phyloP scores from a whole-genome alignment of 441 rosid species.

The Oxalis stricta region DNA sequence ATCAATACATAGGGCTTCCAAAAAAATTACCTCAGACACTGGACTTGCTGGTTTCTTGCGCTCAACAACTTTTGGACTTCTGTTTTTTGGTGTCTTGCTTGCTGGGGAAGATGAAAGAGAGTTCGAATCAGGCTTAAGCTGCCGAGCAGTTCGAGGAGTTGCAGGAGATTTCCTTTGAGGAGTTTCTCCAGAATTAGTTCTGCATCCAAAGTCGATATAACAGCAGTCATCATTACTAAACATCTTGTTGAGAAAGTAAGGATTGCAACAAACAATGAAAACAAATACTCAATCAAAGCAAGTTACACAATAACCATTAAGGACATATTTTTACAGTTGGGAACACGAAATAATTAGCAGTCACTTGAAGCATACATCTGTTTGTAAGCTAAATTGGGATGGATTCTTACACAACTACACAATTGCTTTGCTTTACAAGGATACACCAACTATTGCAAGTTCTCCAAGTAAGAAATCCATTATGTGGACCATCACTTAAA shows the following conservation, averaged over 20 bases:
- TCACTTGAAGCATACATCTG: too few relatives aligned
- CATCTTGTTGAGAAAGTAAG: neutral
- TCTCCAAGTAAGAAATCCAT: neutral
- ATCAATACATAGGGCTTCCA: neutral
- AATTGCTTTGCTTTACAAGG: neutral
- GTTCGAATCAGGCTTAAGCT: slow-evolving; percentile 47
- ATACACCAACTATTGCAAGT: neutral
- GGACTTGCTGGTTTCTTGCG: slow-evolving; percentile 63
- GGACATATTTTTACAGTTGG: too few relatives aligned
- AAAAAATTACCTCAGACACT: slow-evolving; percentile 45
- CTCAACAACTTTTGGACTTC: slow-evolving; percentile 59
- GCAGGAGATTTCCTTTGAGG: slow-evolving; percentile 64
- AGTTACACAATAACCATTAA: too few relatives aligned
- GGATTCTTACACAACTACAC: neutral
- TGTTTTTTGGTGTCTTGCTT: slow-evolving; percentile 52
- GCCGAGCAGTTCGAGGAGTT: slow-evolving; percentile 56
- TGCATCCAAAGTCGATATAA: slow-evolving; percentile 19
- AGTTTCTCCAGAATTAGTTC: slow-evolving; percentile 47
- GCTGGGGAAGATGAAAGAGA: slow-evolving; percentile 34
- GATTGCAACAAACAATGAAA: slow-evolving; percentile 5
- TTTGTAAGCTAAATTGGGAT: neutral
- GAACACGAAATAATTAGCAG: too few relatives aligned
- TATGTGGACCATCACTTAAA: neutral
- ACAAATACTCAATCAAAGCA: neutral
- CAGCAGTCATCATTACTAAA: slow-evolving; percentile 1